These are phyloP conservation scores for Colletotrichum nymphaeae DNA, from an alignment of 2,329 filamentous ascomycete genomes.

Conservation along the genomic window DNA sequence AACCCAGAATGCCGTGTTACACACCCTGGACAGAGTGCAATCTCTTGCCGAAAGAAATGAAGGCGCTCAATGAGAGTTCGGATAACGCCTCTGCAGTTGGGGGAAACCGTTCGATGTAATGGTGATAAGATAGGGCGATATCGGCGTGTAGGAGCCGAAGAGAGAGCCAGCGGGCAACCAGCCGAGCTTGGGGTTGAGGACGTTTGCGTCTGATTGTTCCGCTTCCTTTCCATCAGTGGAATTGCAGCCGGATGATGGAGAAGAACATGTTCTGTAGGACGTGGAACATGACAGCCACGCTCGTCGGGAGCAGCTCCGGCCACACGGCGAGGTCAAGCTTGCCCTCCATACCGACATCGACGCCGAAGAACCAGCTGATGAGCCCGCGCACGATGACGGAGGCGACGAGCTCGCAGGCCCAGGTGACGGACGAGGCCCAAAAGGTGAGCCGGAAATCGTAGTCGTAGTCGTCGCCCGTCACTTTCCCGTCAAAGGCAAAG, in stretches of 20 bases:
- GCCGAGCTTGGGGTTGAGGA: not conserved
- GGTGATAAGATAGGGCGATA: not conserved
- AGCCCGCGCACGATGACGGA: conserved; percentile 69
- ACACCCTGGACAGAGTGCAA: not conserved
- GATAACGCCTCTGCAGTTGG: not conserved
- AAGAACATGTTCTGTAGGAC: conserved; percentile 80
- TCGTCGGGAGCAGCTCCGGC: conserved; percentile 75
- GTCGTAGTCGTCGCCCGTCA: conserved; percentile 61
- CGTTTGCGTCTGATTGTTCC: not conserved
- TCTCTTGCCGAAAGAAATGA: not conserved
- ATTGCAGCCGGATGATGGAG: conserved; percentile 74
- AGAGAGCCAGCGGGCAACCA: not conserved
- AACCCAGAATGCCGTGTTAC: not conserved
- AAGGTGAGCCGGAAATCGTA: conserved; percentile 68
- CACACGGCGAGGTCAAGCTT: conserved; percentile 73
- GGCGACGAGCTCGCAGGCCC: conserved; percentile 74
- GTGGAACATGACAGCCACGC: conserved; percentile 74
- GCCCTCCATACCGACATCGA: conserved; percentile 73
- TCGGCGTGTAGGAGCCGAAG: not conserved
- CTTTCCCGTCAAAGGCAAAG: conserved; percentile 70
- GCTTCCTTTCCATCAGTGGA: conserved; percentile 45
- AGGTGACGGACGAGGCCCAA: conserved; percentile 71
- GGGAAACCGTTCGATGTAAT: not conserved
- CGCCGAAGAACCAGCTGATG: conserved; percentile 67
- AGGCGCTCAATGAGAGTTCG: not conserved